phyloP scores from a whole-genome alignment of 1,139 yeast genomes.

The Yamadazyma dushanensis region DNA sequence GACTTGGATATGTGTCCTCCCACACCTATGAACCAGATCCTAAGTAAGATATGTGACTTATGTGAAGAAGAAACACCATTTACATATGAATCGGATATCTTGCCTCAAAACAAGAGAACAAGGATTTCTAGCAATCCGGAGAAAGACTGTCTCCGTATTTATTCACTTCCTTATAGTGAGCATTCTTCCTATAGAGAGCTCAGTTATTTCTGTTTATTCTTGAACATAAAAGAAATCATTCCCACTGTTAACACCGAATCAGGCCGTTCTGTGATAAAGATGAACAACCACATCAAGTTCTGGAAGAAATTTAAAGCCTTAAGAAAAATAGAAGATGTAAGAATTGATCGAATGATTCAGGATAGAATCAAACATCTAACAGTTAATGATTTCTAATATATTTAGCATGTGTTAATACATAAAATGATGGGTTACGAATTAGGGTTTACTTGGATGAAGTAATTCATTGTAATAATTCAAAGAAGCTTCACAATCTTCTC shows the following conservation, averaged over 20 bases:
- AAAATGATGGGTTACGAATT: background rate
- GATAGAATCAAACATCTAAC: slow-evolving; percentile 16
- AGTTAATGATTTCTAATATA: slow-evolving; percentile 21
- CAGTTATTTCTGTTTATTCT: slow-evolving; percentile 55
- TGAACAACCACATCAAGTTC: slow-evolving; percentile 46
- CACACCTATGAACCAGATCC: slow-evolving; percentile 11
- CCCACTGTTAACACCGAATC: slow-evolving; percentile 75
- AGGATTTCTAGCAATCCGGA: slow-evolving; percentile 25
- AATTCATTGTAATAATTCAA: slow-evolving; percentile 36
- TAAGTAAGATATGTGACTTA: slow-evolving; percentile 15
- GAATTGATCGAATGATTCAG: slow-evolving; percentile 13
- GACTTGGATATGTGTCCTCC: slow-evolving; percentile 8
- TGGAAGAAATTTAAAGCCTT: slow-evolving; percentile 38
- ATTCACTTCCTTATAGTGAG: slow-evolving; percentile 84
- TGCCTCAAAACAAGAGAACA: slow-evolving; percentile 28
- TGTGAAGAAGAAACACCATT: slow-evolving; percentile 23
- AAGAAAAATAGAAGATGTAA: slow-evolving; percentile 12
- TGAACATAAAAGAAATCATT: slow-evolving; percentile 54
- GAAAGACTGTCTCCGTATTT: slow-evolving; percentile 38
- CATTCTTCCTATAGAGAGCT: slow-evolving; percentile 89
- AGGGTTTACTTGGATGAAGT: slow-evolving; percentile 11
- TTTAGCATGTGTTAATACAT: background rate
- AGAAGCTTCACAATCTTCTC: slow-evolving; percentile 50
- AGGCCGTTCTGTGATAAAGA: slow-evolving; percentile 31
- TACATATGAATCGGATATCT: slow-evolving; percentile 28